Evolutionary conservation across 139 green algal species (phyloP), one percentile per base, ranked within the genome.

Genomic region (Chlamydomonas sp.): DNA sequence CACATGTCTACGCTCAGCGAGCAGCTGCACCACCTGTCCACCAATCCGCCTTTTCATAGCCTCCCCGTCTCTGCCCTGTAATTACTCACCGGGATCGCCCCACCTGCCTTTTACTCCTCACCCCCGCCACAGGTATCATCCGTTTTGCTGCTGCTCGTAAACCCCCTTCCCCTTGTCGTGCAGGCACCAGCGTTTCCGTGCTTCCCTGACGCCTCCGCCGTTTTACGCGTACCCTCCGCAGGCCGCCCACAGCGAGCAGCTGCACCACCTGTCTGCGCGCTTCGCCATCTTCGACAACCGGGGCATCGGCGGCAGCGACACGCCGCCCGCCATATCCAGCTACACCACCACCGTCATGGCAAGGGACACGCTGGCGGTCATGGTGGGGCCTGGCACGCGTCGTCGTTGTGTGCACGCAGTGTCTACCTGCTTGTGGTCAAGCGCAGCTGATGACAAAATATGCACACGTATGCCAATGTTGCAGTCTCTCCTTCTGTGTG

Each of bases 301-400:
- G 3, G 94, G 94, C 17, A 91, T 96, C 1, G 93, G 94, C 62
- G 77, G 78, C 62, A 95, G 91, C 82, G 89, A 81, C 86, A 88
- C 62, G 3, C 93, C 92, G 3, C 7, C 4, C 0, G 2, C 64
- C 5, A 78, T 31, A 1, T 9, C 57, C n/a, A 66, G 73, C 1
- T 96, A 96, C 90, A 86, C 71, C 57, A 96, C 94, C 4, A 60
- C 60, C 4, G 75, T 87, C 73, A 96, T 96, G 94, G 94, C 94
- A 12, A 20, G 74, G 12, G 94, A 96, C 68, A 68, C 76, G 18
- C 75, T 88, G 3, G 73, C 67, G 0, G 72, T 92, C 3, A 86
- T 92, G 89, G 85, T 92, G 89, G 5, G 78, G 7, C 14, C 59
- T 60, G 59, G 31, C 78, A 83, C 78, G 63, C 58, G 59, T 18